Conservation (phyloP, 139 green algal species). For the Volvox reticuliferus region DNA sequence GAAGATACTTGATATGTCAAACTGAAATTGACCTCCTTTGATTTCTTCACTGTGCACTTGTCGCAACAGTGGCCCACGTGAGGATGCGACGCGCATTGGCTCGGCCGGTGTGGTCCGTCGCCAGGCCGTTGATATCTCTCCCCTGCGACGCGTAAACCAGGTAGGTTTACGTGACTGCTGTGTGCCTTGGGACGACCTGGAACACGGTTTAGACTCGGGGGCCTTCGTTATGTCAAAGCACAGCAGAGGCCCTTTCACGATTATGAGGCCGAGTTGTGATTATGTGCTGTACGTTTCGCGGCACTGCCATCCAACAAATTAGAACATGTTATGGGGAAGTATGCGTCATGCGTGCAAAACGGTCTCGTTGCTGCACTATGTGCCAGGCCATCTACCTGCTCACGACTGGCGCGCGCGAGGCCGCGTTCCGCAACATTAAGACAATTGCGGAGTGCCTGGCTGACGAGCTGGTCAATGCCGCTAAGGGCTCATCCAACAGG, state of each 20-base stretch:
- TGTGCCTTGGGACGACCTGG: not conserved
- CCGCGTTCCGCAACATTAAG: constrained; percentile 99
- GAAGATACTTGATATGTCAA: too few species aligned
- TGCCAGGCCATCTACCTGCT: constrained; percentile 92
- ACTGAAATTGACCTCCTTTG: too few species aligned
- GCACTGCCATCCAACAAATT: too few species aligned
- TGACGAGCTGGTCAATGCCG: constrained; percentile 99
- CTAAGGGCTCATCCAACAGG: constrained; percentile 98
- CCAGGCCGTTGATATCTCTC: constrained; percentile 99
- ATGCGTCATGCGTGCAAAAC: too few species aligned
- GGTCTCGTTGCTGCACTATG: too few species aligned
- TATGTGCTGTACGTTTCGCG: too few species aligned
- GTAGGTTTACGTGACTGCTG: not conserved
- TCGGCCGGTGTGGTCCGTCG: constrained; percentile 96
- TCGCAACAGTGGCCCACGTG: constrained; percentile 89
- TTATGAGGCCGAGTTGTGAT: too few species aligned
- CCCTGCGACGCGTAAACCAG: constrained; percentile 98
- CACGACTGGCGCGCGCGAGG: constrained; percentile 96
- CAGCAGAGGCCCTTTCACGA: not conserved
- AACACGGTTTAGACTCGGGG: not conserved
- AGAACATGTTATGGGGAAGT: too few species aligned
- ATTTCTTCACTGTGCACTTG: too few species aligned
- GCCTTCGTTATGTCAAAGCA: not conserved
- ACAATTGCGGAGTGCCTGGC: constrained; percentile 99
- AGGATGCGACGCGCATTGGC: constrained; percentile 99